phyloP scores from a whole-genome alignment of 2,329 filamentous ascomycete species.

The Phialocephala sp. region DNA sequence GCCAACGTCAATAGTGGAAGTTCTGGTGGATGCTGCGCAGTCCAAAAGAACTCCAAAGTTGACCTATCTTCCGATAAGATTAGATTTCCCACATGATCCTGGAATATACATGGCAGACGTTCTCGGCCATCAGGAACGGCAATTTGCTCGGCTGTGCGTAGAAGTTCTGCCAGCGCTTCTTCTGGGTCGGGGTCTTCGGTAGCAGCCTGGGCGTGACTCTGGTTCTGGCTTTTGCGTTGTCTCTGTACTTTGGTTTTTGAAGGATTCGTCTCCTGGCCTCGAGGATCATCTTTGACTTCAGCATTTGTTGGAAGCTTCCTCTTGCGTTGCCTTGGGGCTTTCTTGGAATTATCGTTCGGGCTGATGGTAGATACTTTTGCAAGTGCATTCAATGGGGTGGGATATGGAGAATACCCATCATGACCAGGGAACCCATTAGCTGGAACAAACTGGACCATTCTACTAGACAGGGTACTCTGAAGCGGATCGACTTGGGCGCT shows the following conservation, averaged over 20 bases:
- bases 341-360: not conserved
- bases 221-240: not conserved
- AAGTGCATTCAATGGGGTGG: not conserved
- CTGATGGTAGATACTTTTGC: not conserved
- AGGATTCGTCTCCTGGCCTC: not conserved
- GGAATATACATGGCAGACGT: slow-evolving; percentile 34
- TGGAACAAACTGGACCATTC: not conserved
- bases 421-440: no score
- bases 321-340: not conserved
- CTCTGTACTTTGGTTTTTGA: not conserved
- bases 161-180: slow-evolving; percentile 1
- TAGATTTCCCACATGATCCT: slow-evolving; percentile 37
- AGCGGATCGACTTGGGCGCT: not conserved
- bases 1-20: slow-evolving; percentile 28
- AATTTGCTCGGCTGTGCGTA: slow-evolving; percentile 26
- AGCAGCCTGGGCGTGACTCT: not conserved
- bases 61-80: slow-evolving; percentile 36
- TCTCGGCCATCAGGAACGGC: slow-evolving; percentile 24
- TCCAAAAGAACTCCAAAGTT: slow-evolving; percentile 32
- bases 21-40: slow-evolving; percentile 23
- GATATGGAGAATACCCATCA: no score
- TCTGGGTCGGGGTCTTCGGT: not conserved
- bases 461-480: not conserved
- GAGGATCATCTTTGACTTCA: not conserved
- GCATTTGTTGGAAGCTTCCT: not conserved